phyloP scores from a whole-genome alignment of 2,329 filamentous ascomycete species.

The Parasarocladium wereldwijsianum region DNA sequence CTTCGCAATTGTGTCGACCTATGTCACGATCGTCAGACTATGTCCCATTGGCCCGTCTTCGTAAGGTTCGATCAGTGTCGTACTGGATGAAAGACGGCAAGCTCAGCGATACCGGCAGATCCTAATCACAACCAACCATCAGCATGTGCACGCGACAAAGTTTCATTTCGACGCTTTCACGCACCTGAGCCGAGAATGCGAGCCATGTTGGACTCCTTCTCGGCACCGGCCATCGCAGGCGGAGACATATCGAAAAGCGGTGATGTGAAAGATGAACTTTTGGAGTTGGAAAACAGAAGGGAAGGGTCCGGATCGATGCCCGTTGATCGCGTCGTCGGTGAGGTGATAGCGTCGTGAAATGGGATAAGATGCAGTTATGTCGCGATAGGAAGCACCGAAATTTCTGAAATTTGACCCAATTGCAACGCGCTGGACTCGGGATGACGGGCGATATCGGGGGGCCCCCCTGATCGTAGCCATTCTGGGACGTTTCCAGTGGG shows the following conservation, averaged over 20 bases:
- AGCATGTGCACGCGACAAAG: neutral
- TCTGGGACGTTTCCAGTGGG: too few species aligned
- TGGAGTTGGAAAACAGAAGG: neutral
- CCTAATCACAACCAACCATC: conserved; percentile 35
- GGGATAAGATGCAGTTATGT: neutral
- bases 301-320: too few species aligned
- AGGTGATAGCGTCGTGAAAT: neutral
- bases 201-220: conserved; percentile 82
- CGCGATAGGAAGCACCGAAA: conserved; percentile 1
- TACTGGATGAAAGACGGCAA: conserved; percentile 86
- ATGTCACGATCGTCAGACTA: conserved; percentile 4
- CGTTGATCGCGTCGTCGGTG: too few species aligned
- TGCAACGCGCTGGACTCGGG: too few species aligned
- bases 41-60: conserved; percentile 1
- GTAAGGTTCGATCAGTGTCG: conserved; percentile 13
- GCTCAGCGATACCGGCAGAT: conserved; percentile 81
- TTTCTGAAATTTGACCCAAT: conserved; percentile 5
- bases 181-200: conserved; percentile 83
- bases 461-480: too few species aligned
- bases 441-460: too few species aligned
- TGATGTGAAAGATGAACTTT: neutral
- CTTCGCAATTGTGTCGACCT: conserved; percentile 98
- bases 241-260: conserved; percentile 45
- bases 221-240: conserved; percentile 24
- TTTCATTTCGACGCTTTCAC: conserved; percentile 6